Percentiles rank a stretch among this genome's conserved stretches.
Evolutionary conservation across 1,284 basidiomycete species (phyloP).

Genomic region (Leccinum solheimii): DNA sequence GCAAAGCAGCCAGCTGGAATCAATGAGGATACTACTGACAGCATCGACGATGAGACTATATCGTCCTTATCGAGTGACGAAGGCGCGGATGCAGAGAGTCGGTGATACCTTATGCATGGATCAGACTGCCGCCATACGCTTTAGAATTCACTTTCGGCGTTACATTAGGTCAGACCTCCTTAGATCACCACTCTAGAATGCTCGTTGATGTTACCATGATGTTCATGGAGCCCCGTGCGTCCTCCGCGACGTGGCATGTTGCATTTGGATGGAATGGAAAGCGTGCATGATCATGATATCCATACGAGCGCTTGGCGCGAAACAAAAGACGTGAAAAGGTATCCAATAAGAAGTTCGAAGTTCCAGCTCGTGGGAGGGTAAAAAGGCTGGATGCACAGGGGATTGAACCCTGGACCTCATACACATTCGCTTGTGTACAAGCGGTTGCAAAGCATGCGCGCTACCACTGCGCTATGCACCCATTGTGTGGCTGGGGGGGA

Average conservation of each 20-base stretch:
- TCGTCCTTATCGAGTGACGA: neutral
- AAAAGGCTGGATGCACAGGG: conserved; percentile 34
- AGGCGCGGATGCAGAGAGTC: conserved; percentile 5
- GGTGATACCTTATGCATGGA: conserved; percentile 5
- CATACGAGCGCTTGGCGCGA: neutral
- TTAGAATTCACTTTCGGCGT: conserved; percentile 8
- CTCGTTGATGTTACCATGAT: neutral
- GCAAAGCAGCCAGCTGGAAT: conserved; percentile 1
- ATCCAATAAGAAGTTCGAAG: neutral
- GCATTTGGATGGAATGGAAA: neutral
- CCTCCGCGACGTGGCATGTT: neutral
- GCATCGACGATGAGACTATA: neutral
- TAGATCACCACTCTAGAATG: conserved; percentile 8
- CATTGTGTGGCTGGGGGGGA: neutral
- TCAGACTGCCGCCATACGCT: neutral
- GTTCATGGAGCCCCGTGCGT: neutral
- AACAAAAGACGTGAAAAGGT: neutral
- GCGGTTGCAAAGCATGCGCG: conserved; percentile 37
- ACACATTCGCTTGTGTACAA: conserved; percentile 21
- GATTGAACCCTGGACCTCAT: conserved; percentile 40
- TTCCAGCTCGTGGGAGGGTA: neutral
- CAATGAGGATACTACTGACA: neutral
- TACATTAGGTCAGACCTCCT: conserved; percentile 10
- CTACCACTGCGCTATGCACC: conserved; percentile 40
- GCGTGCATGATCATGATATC: neutral